phyloP scores from a whole-genome alignment of 2,329 filamentous ascomycete genomes.

The Rachicladosporium sp. region DNA sequence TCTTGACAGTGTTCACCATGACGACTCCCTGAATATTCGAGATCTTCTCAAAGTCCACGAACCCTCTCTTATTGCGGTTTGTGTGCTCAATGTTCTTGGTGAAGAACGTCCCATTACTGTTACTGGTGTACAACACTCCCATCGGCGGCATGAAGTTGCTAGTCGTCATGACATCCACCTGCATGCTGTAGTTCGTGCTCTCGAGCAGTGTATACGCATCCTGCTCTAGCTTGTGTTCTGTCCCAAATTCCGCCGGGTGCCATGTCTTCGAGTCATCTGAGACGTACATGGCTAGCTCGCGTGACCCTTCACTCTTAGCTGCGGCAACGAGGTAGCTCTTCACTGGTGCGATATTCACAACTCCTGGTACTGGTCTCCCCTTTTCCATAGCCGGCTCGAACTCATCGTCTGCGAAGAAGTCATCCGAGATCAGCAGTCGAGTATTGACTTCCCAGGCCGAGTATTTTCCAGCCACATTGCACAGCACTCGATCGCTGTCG shows the following conservation, averaged over 20 bases:
- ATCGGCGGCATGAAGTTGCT: slow-evolving; percentile 45
- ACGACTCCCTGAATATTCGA: slow-evolving; percentile 84
- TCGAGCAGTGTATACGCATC: slow-evolving; percentile 85
- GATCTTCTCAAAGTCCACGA: slow-evolving; percentile 93
- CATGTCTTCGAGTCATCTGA: slow-evolving; percentile 72
- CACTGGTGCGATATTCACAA: slow-evolving; percentile 69
- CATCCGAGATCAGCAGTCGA: slow-evolving; percentile 67
- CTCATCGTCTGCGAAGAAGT: slow-evolving; percentile 57
- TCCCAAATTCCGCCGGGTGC: slow-evolving; percentile 80
- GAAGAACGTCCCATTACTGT: slow-evolving; percentile 95
- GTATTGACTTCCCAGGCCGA: slow-evolving; percentile 62
- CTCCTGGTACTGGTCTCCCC: slow-evolving; percentile 60
- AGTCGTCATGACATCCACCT: slow-evolving; percentile 78
- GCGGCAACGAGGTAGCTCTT: slow-evolving; percentile 82
- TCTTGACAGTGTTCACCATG: slow-evolving; percentile 78
- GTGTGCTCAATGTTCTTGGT: slow-evolving; percentile 85
- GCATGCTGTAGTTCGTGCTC: slow-evolving; percentile 94
- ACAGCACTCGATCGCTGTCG: slow-evolving; percentile 62
- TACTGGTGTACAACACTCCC: slow-evolving; percentile 86
- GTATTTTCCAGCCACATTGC: slow-evolving; percentile 62
- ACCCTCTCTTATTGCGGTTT: slow-evolving; percentile 63
- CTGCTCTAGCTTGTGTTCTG: slow-evolving; percentile 69
- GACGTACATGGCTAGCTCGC: slow-evolving; percentile 85
- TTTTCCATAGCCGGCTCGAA: slow-evolving; percentile 62
- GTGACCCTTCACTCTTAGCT: slow-evolving; percentile 63